Base-by-base conservation (phyloP, 176 grass and related monocot genomes). In the Triticum timopheevii region DNA sequence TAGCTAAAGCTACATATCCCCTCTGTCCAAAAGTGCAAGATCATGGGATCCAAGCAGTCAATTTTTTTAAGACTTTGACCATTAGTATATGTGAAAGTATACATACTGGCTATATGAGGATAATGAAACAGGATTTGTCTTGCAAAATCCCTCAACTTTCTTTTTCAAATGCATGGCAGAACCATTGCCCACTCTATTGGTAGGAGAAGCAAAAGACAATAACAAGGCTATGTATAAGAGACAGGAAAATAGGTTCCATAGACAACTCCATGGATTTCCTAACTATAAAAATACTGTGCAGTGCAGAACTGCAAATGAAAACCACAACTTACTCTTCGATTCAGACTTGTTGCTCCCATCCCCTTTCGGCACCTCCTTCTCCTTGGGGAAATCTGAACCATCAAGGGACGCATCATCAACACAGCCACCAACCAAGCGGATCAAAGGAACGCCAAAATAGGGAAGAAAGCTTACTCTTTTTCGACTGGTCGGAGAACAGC, bases 331-430 rank as follows among this genome's bases (percentile, higher is more conserved):
- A 98, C 93, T 39, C 58, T 98, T 95, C 8, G 92, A 71, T 44
- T 98, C 86, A 13, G 91, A 92, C 76, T 92, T 88, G 86, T 92
- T 83, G 45, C 88, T 94, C 69, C 63, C 96, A 61, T 92, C 80
- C 69, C 84, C 92, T 81, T 93, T 86, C 2, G 89, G 87, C 77
- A 87, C 86, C 34, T 94, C 84, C 85, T 93, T 83, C 86, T 88
- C 89, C 86, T 94, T 97, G 39, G 90, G 95, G 22, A 64, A 88
- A 92, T 98, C 93, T 98, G 76, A 73, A 79, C 36, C 75, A 64
- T 58, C 16, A 80, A 58, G 67, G 52, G 61, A 4, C 22, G 44
- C 16, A 39, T 59, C 36, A 86, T 66, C 12, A 52, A 17, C 65
- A 50, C 45, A 69, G 44, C 28, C 17, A 59, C 56, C 35, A 40